Evolutionary conservation across 495 filamentous ascomycete species (phyloP).

Genomic region (Penicillium daleae): DNA sequence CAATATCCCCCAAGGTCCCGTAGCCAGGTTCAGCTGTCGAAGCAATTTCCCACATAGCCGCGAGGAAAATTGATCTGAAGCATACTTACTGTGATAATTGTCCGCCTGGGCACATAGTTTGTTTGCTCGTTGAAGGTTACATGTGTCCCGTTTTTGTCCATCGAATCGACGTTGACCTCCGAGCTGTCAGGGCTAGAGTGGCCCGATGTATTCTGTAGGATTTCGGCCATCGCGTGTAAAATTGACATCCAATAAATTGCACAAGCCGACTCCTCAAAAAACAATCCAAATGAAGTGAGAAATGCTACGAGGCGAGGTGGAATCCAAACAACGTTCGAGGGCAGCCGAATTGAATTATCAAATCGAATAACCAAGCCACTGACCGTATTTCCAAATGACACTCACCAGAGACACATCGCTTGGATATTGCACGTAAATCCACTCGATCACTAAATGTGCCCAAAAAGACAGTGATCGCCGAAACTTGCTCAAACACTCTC

Average conservation of each 20-base stretch:
- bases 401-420: neutral
- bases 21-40: neutral
- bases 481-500: slow-evolving; percentile 48
- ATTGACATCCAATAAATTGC: neutral
- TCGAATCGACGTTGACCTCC: neutral
- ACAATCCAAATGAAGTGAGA: too few species aligned
- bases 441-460: slow-evolving; percentile 5
- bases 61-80: neutral
- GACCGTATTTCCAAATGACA: neutral
- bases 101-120: slow-evolving; percentile 55
- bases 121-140: slow-evolving; percentile 57
- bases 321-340: neutral
- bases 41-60: neutral
- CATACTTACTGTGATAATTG: slow-evolving; percentile 51
- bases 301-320: too few species aligned
- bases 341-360: neutral
- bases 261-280: neutral
- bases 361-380: neutral
- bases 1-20: neutral
- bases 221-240: slow-evolving; percentile 19
- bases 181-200: slow-evolving; percentile 10
- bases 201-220: slow-evolving; percentile 18
- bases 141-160: slow-evolving; percentile 21
- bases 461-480: slow-evolving; percentile 16
- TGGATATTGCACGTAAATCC: neutral